phyloP scores from a whole-genome alignment of 805 yeast genomes.

The Teunomyces lycoperdinae region DNA sequence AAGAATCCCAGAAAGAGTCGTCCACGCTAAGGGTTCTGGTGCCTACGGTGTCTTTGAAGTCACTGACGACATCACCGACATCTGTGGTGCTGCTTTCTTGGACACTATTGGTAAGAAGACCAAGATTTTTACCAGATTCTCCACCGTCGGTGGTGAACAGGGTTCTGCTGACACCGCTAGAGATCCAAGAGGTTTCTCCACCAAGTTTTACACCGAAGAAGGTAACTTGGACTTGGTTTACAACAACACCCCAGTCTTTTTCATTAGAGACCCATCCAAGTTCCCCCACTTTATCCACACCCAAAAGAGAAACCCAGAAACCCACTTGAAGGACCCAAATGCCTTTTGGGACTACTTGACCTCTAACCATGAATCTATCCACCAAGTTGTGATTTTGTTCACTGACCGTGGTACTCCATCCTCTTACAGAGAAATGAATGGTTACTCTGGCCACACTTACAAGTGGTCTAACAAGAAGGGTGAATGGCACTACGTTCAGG shows the following conservation, averaged over 20 bases:
- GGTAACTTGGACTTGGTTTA: conserved; percentile 72
- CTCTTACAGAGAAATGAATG: conserved; percentile 73
- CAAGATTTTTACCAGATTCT: conserved; percentile 45
- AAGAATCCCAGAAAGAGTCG: conserved; percentile 65
- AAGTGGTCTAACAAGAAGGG: conserved; percentile 76
- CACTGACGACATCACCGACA: conserved; percentile 44
- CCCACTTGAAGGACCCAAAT: conserved; percentile 74
- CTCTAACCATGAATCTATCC: conserved; percentile 69
- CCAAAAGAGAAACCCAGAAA: conserved; percentile 68
- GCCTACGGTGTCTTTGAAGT: conserved; percentile 58
- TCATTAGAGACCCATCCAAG: conserved; percentile 61
- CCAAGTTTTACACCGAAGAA: conserved; percentile 64
- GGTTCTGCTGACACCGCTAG: conserved; percentile 67
- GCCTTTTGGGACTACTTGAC: conserved; percentile 85
- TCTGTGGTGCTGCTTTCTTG: conserved; percentile 24
- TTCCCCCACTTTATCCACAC: conserved; percentile 67
- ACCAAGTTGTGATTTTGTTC: conserved; percentile 71
- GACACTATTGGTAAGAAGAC: conserved; percentile 30
- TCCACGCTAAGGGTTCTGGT: conserved; percentile 67
- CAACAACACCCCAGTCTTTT: conserved; percentile 69
- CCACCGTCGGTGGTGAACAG: conserved; percentile 68
- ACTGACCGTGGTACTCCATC: conserved; percentile 83
- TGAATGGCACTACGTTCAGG: conserved; percentile 76
- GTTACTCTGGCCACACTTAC: conserved; percentile 82
- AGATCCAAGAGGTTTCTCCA: conserved; percentile 69